phyloP scores from a whole-genome alignment of 345 rosid genomes.

The Salix exigua region DNA sequence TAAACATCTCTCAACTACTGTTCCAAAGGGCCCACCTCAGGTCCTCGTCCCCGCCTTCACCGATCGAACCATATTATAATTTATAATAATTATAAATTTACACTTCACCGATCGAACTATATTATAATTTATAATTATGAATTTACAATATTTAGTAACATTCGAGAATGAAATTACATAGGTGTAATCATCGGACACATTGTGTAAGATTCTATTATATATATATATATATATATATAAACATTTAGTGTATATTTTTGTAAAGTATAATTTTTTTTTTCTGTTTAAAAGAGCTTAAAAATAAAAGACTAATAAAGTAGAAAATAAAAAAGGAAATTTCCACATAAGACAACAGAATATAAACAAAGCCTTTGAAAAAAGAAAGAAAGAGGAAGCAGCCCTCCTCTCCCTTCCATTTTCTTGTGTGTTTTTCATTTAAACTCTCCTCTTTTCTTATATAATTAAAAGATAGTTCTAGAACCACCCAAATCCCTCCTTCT shows the following conservation, averaged over 20 bases:
- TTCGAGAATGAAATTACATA: no score
- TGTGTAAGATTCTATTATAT: no score
- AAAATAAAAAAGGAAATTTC: neutral
- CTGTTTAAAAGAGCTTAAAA: no score
- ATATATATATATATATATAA: no score
- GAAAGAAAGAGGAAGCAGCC: neutral
- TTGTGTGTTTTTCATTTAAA: neutral
- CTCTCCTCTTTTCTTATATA: neutral
- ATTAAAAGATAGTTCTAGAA: constrained; percentile 15
- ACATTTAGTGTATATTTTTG: no score
- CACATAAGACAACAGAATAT: neutral
- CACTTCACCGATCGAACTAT: neutral
- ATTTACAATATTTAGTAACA: neutral
- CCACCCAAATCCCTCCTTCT: neutral
- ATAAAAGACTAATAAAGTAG: neutral
- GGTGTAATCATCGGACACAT: no score
- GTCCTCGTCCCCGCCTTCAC: neutral
- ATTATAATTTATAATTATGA: neutral
- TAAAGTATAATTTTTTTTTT: no score
- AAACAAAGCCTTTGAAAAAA: neutral
- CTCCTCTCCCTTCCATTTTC: neutral
- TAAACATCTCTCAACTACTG: constrained; percentile 2
- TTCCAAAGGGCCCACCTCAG: neutral
- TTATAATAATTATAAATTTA: neutral
- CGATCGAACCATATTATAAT: neutral